Evolutionary conservation across 441 rosid species (phyloP).

Genomic region (Euphorbia celastroides): DNA sequence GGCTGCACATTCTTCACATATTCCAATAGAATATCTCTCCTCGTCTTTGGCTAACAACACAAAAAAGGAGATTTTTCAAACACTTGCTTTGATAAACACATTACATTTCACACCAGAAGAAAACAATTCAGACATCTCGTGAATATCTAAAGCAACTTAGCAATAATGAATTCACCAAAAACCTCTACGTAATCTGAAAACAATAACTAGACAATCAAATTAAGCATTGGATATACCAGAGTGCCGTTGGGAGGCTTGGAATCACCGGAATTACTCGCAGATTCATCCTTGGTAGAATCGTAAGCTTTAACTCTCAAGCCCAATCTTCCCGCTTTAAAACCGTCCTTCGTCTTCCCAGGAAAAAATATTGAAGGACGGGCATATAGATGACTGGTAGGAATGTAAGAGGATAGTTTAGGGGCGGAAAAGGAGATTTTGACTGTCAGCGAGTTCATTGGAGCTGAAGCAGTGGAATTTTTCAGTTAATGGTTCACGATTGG

Average conservation of each 20-base stretch:
- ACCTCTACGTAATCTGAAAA: neutral
- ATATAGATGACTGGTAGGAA: constrained; percentile 23
- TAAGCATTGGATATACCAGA: constrained; percentile 34
- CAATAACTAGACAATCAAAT: neutral
- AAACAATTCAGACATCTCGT: neutral
- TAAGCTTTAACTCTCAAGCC: constrained; percentile 46
- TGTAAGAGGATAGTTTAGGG: constrained; percentile 23
- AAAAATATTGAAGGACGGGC: constrained; percentile 31
- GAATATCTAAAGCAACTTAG: neutral
- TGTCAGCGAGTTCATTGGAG: constrained; percentile 44
- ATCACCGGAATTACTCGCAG: constrained; percentile 43
- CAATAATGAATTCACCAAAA: neutral
- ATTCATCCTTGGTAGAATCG: constrained; percentile 45
- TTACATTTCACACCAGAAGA: neutral
- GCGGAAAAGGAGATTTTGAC: constrained; percentile 31
- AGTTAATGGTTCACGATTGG: neutral
- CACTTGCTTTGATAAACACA: neutral
- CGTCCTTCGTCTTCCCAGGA: constrained; percentile 25
- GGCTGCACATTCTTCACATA: constrained; percentile 95
- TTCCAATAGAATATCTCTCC: constrained; percentile 86
- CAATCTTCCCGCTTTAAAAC: constrained; percentile 23
- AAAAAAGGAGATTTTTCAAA: constrained; percentile 12
- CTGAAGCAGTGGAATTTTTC: neutral
- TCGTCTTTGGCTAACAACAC: constrained; percentile 44
- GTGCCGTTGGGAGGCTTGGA: constrained; percentile 59